Evolutionary conservation across 2,329 filamentous ascomycete species (phyloP).

Genomic region (Claviceps pusilla): DNA sequence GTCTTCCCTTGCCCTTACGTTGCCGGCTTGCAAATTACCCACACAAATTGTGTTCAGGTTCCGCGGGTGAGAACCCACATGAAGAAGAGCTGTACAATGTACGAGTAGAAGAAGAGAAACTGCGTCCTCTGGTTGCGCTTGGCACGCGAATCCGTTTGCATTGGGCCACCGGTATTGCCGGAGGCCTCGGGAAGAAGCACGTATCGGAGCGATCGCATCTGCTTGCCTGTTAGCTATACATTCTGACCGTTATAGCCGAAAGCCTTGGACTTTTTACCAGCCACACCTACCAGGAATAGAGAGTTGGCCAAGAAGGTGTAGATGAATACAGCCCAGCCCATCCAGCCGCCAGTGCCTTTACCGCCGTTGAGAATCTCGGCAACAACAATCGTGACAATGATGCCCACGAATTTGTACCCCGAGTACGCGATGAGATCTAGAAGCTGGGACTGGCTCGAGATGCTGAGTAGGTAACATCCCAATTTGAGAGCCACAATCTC

Average conservation of each 20-base stretch:
- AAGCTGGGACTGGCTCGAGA: conserved; percentile 85
- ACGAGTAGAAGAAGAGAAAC: conserved; percentile 88
- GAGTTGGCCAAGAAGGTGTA: conserved; percentile 93
- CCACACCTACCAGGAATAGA: conserved; percentile 65
- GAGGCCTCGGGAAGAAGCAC: conserved; percentile 79
- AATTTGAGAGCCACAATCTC: conserved; percentile 86
- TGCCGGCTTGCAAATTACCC: background rate
- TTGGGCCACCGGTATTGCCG: conserved; percentile 46
- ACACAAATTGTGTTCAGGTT: conserved; percentile 13
- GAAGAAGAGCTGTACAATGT: conserved; percentile 82
- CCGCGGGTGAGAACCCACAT: conserved; percentile 60
- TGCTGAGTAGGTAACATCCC: conserved; percentile 83
- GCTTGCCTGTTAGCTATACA: background rate
- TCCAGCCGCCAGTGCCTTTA: conserved; percentile 71
- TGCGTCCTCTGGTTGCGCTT: conserved; percentile 81
- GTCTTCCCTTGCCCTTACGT: background rate
- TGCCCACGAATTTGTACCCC: conserved; percentile 96
- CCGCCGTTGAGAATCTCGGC: conserved; percentile 66
- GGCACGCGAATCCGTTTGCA: conserved; percentile 60
- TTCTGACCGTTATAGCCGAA: too few species aligned
- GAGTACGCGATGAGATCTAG: conserved; percentile 91
- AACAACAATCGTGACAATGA: conserved; percentile 74
- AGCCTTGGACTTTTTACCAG: background rate
- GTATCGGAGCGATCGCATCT: conserved; percentile 92
- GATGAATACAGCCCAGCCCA: conserved; percentile 74